A percentile compares a stretch with the other conserved stretches of the same genome.
Conservation (phyloP, 306 rosid species). For the Cajanus cajan region DNA sequence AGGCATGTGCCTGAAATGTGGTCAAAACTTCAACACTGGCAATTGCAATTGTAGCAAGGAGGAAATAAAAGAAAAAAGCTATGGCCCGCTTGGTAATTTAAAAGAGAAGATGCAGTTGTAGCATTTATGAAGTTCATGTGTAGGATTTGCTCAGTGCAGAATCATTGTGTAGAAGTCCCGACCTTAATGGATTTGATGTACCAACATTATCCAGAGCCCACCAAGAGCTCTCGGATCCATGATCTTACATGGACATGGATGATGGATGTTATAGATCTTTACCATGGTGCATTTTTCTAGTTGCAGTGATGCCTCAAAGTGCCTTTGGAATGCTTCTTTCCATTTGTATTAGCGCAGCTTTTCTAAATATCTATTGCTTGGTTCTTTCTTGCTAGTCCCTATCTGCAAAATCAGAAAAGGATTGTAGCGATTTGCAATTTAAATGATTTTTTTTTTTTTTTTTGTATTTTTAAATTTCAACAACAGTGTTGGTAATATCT, state of each 20-base stretch:
- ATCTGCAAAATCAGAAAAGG: background rate
- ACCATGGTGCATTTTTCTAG: background rate
- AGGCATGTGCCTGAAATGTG: conserved; percentile 84
- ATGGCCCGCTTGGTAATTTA: conserved; percentile 71
- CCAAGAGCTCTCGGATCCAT: background rate
- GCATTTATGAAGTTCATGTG: conserved; percentile 11
- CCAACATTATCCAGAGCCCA: background rate
- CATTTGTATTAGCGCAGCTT: background rate
- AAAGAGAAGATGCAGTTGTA: conserved; percentile 59
- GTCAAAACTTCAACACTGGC: conserved; percentile 62
- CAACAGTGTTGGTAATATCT: background rate
- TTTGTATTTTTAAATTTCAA: background rate
- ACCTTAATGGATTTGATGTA: conserved; percentile 3
- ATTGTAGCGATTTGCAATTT: background rate
- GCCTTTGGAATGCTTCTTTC: background rate
- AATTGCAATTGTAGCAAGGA: conserved; percentile 65
- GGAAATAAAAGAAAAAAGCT: conserved; percentile 37
- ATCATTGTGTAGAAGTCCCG: background rate
- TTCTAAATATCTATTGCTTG: background rate
- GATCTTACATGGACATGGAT: background rate
- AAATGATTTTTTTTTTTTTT: background rate
- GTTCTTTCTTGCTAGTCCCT: background rate
- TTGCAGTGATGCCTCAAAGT: background rate
- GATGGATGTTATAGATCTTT: background rate
- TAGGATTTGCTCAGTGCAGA: background rate